Conservation (phyloP, 2,329 filamentous ascomycete genomes). For the Aspergillus ruber region DNA sequence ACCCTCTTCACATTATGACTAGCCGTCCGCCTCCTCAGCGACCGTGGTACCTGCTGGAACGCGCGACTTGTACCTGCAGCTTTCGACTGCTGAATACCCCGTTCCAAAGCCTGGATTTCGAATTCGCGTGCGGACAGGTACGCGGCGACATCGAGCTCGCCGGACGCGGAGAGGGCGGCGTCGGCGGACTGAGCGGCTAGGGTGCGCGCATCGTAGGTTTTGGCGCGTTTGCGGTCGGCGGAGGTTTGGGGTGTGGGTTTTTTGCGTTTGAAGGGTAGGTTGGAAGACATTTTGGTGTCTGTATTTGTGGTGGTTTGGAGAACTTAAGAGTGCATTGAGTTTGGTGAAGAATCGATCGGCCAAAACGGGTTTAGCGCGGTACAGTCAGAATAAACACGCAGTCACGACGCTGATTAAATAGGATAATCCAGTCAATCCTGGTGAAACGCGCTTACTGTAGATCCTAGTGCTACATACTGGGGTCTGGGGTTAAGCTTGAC, state of each 20-base stretch:
- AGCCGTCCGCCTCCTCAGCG: conserved; percentile 77
- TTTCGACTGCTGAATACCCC: conserved; percentile 72
- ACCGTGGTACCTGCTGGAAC: conserved; percentile 84
- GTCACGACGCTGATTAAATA: neutral
- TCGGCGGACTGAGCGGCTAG: conserved; percentile 41
- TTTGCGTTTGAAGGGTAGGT: conserved; percentile 28
- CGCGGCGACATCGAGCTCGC: conserved; percentile 75
- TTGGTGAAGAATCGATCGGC: no score
- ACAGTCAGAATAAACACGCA: no score
- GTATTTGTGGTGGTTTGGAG: neutral
- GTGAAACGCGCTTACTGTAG: neutral
- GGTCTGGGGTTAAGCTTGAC: neutral
- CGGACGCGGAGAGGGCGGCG: conserved; percentile 51
- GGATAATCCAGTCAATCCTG: neutral
- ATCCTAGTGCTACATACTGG: neutral
- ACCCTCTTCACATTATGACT: conserved; percentile 93
- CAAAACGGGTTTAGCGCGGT: no score
- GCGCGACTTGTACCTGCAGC: conserved; percentile 60
- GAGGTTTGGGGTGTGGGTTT: conserved; percentile 13
- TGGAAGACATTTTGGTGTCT: conserved; percentile 25
- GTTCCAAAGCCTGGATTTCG: conserved; percentile 79
- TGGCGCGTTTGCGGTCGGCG: conserved; percentile 37
- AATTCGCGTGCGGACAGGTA: conserved; percentile 83
- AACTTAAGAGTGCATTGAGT: no score
- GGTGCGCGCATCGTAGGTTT: conserved; percentile 37